phyloP scores from a whole-genome alignment of 2,329 filamentous ascomycete genomes.

The Diatrype stigma region DNA sequence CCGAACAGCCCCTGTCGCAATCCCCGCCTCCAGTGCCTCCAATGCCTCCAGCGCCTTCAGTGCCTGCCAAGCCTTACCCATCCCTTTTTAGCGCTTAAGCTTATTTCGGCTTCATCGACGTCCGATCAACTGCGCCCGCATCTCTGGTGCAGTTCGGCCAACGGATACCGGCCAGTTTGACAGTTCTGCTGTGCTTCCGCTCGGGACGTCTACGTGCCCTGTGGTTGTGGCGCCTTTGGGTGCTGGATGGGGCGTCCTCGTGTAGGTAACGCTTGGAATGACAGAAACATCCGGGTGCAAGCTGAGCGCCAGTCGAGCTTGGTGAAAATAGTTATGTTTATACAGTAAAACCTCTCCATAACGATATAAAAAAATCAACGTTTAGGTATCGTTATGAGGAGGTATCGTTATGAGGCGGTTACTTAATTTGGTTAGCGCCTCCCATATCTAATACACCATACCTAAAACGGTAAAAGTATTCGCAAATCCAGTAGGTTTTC shows the following conservation, averaged over 20 bases:
- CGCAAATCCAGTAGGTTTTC: too few relatives aligned
- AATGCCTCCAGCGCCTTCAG: background rate
- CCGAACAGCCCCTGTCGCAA: background rate
- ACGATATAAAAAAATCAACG: too few relatives aligned
- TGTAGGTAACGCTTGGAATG: background rate
- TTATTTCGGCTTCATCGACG: conserved; percentile 32
- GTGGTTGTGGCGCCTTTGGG: background rate
- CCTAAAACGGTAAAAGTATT: too few relatives aligned
- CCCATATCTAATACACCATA: too few relatives aligned
- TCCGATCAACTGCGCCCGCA: conserved; percentile 13
- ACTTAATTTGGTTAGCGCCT: too few relatives aligned
- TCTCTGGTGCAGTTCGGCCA: background rate
- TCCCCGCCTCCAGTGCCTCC: background rate
- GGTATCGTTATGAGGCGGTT: too few relatives aligned
- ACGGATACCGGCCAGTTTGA: background rate
- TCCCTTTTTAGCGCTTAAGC: conserved; percentile 18
- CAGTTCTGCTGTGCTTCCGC: background rate
- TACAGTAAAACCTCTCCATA: too few relatives aligned
- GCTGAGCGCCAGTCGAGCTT: too few relatives aligned
- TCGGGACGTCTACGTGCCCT: background rate
- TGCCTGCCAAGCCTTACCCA: conserved; percentile 6
- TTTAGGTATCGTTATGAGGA: too few relatives aligned
- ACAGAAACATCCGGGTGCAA: too few relatives aligned
- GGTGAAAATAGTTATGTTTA: too few relatives aligned
- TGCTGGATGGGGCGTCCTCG: background rate